Evolutionary conservation across 2,329 filamentous ascomycete genomes (phyloP), one percentile per base, ranked within the genome.

Genomic region (Aaosphaeria pasadenensis): DNA sequence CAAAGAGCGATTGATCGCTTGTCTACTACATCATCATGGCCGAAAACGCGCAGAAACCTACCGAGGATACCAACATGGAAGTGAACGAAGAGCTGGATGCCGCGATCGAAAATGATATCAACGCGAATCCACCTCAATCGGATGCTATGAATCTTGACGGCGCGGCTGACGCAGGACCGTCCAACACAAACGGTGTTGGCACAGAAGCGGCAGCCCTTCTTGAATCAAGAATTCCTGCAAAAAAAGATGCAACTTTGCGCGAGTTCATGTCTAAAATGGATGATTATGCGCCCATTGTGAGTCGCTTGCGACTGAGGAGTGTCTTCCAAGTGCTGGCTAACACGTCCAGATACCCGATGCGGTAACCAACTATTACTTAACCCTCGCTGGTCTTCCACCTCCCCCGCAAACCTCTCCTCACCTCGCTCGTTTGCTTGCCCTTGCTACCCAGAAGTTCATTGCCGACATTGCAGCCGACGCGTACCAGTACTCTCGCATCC

Each of bases 401-500:
- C 91, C 92, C 38, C 91, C 90, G 0, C 87, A 94, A 61, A 95
- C 91, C 45, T 90, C 96, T 62, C 87, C 87, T 17, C 89, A 91
- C 49, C 87, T 99, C 30, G 90, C 92, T 24, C 90, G 92, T 42
- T 87, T 99, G 3, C 87, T 99, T 39, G 92, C 94, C 2, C 87
- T 99, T 6, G 94, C 94, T n/a, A 96, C 94, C 0, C 94, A 99
- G 68, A 99, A 99, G 70, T 99, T 99, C 78, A 89, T 99, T 62
- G 91, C 94, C 50, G 94, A 99, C 70, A 90, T 99, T 56, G 94
- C 94, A 1, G 91, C 94, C 48, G 94, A 99, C 70, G 91, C 94
- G 3, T 99, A 99, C 71, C 94, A 99, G 73, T 97, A 96, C 78
- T 91, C 88, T 52, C 89, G 92, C 45, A 97, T 99, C 64, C 87